Conservation (phyloP, 228 moss, liverwort and hornwort genomes). For the Sphagnum magellanicum region DNA sequence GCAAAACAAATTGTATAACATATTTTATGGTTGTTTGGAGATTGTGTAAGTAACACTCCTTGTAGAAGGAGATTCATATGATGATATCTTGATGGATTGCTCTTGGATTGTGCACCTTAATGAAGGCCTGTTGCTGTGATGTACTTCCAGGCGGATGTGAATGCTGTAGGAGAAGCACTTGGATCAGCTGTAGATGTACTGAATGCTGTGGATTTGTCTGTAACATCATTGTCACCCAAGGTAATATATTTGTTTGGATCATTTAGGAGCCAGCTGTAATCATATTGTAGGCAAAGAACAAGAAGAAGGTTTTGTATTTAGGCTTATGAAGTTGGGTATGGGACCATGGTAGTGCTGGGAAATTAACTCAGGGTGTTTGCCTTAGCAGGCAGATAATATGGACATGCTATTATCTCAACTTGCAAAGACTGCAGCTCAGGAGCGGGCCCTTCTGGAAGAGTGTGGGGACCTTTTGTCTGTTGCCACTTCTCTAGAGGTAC, state of each 20-base stretch:
- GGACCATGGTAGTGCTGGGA: too few species aligned
- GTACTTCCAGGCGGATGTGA: conserved; percentile 81
- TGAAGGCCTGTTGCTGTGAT: not conserved
- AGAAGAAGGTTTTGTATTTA: too few species aligned
- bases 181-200: conserved; percentile 95
- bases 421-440: conserved; percentile 89
- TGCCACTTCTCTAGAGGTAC: conserved; percentile 78
- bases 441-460: conserved; percentile 82
- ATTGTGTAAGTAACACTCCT: too few species aligned
- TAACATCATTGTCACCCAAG: conserved; percentile 75
- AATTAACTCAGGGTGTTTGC: not conserved
- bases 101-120: too few species aligned
- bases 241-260: conserved; percentile 17
- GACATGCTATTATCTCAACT: conserved; percentile 73
- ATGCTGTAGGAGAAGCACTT: conserved; percentile 97
- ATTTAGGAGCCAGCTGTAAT: too few species aligned
- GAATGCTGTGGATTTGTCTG: conserved; percentile 91
- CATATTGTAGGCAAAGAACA: too few species aligned
- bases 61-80: too few species aligned
- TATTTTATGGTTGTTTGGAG: too few species aligned
- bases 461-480: conserved; percentile 81
- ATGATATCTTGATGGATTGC: too few species aligned
- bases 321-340: too few species aligned
- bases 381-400: conserved; percentile 79
- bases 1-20: too few species aligned